Base-by-base conservation (phyloP, 2,329 filamentous ascomycete species). In the Aureobasidium subglaciale region DNA sequence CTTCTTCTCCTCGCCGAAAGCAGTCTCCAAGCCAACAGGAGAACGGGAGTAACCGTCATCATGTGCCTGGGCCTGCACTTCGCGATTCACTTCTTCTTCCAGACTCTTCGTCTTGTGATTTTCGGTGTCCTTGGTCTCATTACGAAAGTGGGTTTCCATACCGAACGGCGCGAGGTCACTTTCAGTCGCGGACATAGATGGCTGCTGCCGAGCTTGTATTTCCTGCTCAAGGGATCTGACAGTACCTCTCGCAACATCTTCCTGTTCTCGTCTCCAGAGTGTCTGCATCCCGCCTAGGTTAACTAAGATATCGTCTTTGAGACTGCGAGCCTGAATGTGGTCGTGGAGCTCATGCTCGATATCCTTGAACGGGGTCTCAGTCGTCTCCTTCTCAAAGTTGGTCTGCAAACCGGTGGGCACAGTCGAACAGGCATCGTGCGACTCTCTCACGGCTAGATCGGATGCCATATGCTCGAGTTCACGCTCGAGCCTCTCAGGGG, bases 21-120 rank as follows among this genome's bases (percentile, higher is more conserved):
- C 59, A 38, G 56, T 62, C 54, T 62, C 52, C 25, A 62, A 27
- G 9, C 60, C 61, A n/a, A 57, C 52, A 11, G 62, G 58, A 45
- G 24, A 16, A 22, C 38, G 52, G 2, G 60, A 46, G 38, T 59
- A 59, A 9, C 58, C 55, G 40, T 62, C 56, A 20, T 59, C 56
- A n/a, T 40, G 16, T 7, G 13, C 18, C 16, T 45, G 34, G 32
- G 29, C 24, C 8, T 37, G 18, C 16, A 34, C 54, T 24, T n/a
- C 13, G 35, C n/a, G 27, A 24, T 35, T n/a, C 15, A 46, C 9
- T 20, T 60, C 58, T 7, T 56, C 18, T 22, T 53, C 54, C 4
- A 58, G 49, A 35, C 42, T 41, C 15, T 49, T 7, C 13, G 40
- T 13, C 15, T 35, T 42, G 53, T 49, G 9, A 45, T 46, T 27